Evolutionary conservation across 768 basidiomycete species (phyloP), one percentile per base, ranked within the genome.

Genomic region (Pleurotus salmoneostramineus): DNA sequence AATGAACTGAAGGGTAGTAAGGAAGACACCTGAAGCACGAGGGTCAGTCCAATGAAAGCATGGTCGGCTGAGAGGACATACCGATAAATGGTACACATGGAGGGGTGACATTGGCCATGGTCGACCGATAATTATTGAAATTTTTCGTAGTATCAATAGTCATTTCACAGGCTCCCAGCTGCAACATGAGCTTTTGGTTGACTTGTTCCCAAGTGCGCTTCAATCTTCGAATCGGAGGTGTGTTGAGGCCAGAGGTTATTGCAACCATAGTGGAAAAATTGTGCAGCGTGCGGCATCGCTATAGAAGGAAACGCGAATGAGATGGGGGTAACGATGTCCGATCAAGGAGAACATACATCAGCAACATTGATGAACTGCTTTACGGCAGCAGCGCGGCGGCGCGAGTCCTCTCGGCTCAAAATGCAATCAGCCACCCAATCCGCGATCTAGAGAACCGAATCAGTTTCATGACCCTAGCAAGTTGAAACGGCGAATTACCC

Each of bases 221-320:
- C 59, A 98, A 77, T 6, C 96, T 86, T 45, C 90, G 87, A 60
- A 98, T 95, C 10, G 94, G 93, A 15, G 96, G 91, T 0, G 93
- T 93, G 64, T 96, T 95, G 55, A 98, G 78, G 5, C 95, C 96
- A 11, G 96, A 96, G 37, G 95, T 87, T 57, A 98, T 91, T 35
- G 95, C 94, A 58, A 94, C 92, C 88, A 98, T 93, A n/a, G 88
- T 91, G 15, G 95, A 95, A 73, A 93, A 98, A 72, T 98, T 98
- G 70, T 95, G 91, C 62, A 98, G 74, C 14, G 73, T 71, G 47
- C 93, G 90, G 69, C 95, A 96, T 33, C 92, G 91, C 95, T 98
- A 62, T 11, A 15, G 36, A 48, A 14, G 61, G 46, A 50, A 17
- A 52, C 66, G 32, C 58, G 44, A 49, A 40, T 14, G 32, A 37